These are phyloP conservation scores for Blastomyces emzantsi DNA, from an alignment of 2,329 filamentous ascomycete species.

Conservation along the genomic window DNA sequence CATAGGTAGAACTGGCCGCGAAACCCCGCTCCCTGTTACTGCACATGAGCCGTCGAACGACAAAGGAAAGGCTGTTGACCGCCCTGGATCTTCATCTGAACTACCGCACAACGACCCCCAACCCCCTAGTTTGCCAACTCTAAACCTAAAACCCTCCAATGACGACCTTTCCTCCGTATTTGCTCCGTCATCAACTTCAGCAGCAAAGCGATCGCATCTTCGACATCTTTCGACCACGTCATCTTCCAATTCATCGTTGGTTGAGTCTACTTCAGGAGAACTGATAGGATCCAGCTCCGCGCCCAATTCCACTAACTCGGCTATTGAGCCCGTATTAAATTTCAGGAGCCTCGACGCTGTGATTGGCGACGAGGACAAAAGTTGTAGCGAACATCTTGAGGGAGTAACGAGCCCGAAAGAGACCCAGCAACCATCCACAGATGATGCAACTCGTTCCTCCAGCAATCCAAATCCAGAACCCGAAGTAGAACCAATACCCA, in stretches of 20 bases:
- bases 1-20: slow-evolving; percentile 30
- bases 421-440: slow-evolving; percentile 18
- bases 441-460: slow-evolving; percentile 6
- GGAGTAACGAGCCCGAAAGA: slow-evolving; percentile 20
- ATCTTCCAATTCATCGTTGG: slow-evolving; percentile 67
- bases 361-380: slow-evolving; percentile 58
- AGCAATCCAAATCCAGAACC: slow-evolving; percentile 10
- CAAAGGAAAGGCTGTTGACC: slow-evolving; percentile 65
- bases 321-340: slow-evolving; percentile 76
- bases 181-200: slow-evolving; percentile 38
- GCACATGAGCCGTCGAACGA: slow-evolving; percentile 33
- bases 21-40: slow-evolving; percentile 29
- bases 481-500: slow-evolving; percentile 12
- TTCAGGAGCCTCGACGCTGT: slow-evolving; percentile 81
- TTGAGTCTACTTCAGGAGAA: slow-evolving; percentile 49
- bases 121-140: slow-evolving; percentile 20
- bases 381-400: slow-evolving; percentile 33
- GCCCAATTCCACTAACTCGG: slow-evolving; percentile 41
- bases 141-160: slow-evolving; percentile 17
- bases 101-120: slow-evolving; percentile 28
- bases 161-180: slow-evolving; percentile 26
- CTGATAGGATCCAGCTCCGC: slow-evolving; percentile 41
- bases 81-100: slow-evolving; percentile 26
- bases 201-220: slow-evolving; percentile 59
- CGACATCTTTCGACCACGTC: slow-evolving; percentile 82